phyloP scores from a whole-genome alignment of 75 land plant species.

The Sequoiadendron giganteum region DNA sequence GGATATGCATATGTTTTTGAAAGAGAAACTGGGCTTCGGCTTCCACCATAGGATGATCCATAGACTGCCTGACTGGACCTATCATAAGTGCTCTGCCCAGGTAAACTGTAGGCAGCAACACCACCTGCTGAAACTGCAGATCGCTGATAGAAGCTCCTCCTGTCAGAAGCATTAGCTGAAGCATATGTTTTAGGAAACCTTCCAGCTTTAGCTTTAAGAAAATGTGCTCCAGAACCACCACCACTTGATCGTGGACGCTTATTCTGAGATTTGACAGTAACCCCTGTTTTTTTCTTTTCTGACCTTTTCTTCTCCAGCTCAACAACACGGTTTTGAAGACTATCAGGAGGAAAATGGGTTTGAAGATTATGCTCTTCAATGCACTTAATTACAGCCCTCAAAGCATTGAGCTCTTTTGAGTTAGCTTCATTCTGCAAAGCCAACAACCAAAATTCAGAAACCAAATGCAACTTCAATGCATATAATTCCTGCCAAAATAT shows the following conservation, averaged over 20 bases:
- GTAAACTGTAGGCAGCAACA: slow-evolving; percentile 18
- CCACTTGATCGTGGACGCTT: slow-evolving; percentile 62
- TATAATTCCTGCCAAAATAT: neutral
- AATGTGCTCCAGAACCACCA: slow-evolving; percentile 45
- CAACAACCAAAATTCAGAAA: neutral
- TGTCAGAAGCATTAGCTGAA: slow-evolving; percentile 43
- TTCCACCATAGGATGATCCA: slow-evolving; percentile 30
- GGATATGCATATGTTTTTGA: slow-evolving; percentile 52
- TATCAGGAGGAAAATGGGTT: slow-evolving; percentile 57
- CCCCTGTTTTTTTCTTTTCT: slow-evolving; percentile 57
- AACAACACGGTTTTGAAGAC: slow-evolving; percentile 68
- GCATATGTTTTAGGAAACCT: slow-evolving; percentile 49
- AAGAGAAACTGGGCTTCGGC: slow-evolving; percentile 47
- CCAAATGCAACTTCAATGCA: neutral
- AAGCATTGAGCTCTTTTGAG: slow-evolving; percentile 68
- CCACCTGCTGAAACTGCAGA: slow-evolving; percentile 46
- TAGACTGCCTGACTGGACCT: slow-evolving; percentile 23
- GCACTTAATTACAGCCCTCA: slow-evolving; percentile 74
- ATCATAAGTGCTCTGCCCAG: slow-evolving; percentile 22
- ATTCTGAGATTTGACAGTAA: slow-evolving; percentile 22
- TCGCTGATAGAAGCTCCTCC: slow-evolving; percentile 44
- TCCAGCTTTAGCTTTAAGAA: slow-evolving; percentile 80
- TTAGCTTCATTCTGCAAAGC: slow-evolving; percentile 48
- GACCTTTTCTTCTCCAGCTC: slow-evolving; percentile 69
- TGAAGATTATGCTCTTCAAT: slow-evolving; percentile 84